Evolutionary conservation across 2,329 filamentous ascomycete species (phyloP).

Genomic region (Aureobasidium sp.): DNA sequence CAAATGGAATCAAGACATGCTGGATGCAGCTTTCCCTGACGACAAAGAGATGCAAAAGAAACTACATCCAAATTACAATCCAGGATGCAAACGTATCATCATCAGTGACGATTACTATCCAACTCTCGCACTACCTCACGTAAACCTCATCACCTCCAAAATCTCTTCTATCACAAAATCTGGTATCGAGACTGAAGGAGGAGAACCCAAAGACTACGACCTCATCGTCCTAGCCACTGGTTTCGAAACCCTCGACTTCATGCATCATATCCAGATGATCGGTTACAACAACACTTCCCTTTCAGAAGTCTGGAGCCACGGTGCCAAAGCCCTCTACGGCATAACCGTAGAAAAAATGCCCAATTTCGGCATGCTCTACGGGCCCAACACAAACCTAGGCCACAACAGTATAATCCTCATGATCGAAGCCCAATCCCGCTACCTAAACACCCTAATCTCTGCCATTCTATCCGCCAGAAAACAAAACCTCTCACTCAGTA

Average conservation of each 20-base stretch:
- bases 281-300: conserved; percentile 36
- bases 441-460: conserved; percentile 45
- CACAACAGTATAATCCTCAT: conserved; percentile 55
- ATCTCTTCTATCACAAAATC: conserved; percentile 42
- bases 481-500: conserved; percentile 34
- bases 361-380: conserved; percentile 53
- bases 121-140: conserved; percentile 40
- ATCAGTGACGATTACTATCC: conserved; percentile 52
- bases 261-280: conserved; percentile 49
- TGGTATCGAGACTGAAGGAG: conserved; percentile 41
- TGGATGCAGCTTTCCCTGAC: conserved; percentile 42
- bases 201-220: conserved; percentile 39
- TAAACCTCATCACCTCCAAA: conserved; percentile 43
- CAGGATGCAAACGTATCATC: conserved; percentile 50
- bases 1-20: conserved; percentile 29
- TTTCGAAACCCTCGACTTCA: conserved; percentile 52
- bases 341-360: conserved; percentile 46
- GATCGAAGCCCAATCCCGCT: conserved; percentile 52
- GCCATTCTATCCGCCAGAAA: conserved; percentile 42
- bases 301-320: conserved; percentile 47
- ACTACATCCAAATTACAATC: conserved; percentile 47
- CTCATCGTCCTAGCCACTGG: conserved; percentile 53
- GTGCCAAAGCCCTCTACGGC: conserved; percentile 46
- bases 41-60: conserved; percentile 46
- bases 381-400: conserved; percentile 50